phyloP scores from a whole-genome alignment of 495 filamentous ascomycete genomes.

The Penicillium cataractarum region DNA sequence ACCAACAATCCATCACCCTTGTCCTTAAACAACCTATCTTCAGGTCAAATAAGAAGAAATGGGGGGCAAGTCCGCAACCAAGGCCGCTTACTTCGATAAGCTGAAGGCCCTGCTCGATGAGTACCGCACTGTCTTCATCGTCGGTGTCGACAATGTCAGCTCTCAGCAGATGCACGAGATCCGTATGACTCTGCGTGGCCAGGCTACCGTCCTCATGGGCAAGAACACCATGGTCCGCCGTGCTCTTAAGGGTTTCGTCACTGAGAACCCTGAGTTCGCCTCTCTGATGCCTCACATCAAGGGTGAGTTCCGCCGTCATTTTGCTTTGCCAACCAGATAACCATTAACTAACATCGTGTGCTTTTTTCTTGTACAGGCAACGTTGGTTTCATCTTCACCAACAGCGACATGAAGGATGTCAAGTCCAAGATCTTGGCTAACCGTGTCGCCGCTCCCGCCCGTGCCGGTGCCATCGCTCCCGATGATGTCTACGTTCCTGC shows the following conservation, averaged over 20 bases:
- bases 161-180: slow-evolving; percentile 99
- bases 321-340: background rate
- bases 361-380: slow-evolving; percentile 64
- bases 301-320: slow-evolving; percentile 49
- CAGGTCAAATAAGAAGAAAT: slow-evolving; percentile 89
- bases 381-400: slow-evolving; percentile 99
- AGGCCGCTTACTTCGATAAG: slow-evolving; percentile 99
- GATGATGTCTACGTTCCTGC: slow-evolving; percentile 88
- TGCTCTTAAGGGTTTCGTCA: slow-evolving; percentile 93
- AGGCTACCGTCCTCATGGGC: slow-evolving; percentile 96
- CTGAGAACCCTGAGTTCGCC: slow-evolving; percentile 94
- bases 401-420: slow-evolving; percentile 85
- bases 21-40: slow-evolving; percentile 98
- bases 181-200: slow-evolving; percentile 79
- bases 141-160: slow-evolving; percentile 92
- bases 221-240: slow-evolving; percentile 99
- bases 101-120: slow-evolving; percentile 90
- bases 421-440: slow-evolving; percentile 95
- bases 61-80: slow-evolving; percentile 95
- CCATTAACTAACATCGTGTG: slow-evolving; percentile 9
- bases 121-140: slow-evolving; percentile 96
- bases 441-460: slow-evolving; percentile 94
- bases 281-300: slow-evolving; percentile 93
- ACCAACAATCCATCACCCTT: slow-evolving; percentile 63
- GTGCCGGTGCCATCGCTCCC: slow-evolving; percentile 95